phyloP scores from a whole-genome alignment of 2,329 filamentous ascomycete species.

The Claviceps sp. region DNA sequence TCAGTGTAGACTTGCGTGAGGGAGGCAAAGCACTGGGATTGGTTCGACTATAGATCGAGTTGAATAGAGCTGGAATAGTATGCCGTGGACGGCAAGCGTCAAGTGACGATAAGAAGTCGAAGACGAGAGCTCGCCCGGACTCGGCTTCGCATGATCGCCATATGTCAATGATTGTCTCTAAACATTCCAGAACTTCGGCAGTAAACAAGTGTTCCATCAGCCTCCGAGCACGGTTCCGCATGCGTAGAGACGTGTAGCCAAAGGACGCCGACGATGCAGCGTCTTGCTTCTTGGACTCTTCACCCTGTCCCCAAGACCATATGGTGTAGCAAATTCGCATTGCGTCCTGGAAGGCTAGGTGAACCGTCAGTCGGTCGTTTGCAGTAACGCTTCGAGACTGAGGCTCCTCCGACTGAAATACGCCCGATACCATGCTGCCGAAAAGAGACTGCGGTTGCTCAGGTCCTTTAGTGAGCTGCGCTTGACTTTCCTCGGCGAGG shows the following conservation, averaged over 20 bases:
- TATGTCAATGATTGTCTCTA: constrained; percentile 79
- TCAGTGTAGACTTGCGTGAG: constrained; percentile 73
- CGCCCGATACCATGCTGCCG: constrained; percentile 84
- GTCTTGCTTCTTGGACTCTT: constrained; percentile 47
- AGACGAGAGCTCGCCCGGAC: constrained; percentile 47
- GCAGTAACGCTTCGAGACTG: constrained; percentile 75
- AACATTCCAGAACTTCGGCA: constrained; percentile 81
- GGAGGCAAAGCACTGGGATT: constrained; percentile 71
- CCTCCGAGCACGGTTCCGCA: constrained; percentile 78
- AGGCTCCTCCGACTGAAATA: constrained; percentile 66
- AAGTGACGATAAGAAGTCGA: constrained; percentile 79
- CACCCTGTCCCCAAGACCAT: constrained; percentile 79
- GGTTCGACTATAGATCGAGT: constrained; percentile 88
- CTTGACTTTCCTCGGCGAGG: constrained; percentile 58
- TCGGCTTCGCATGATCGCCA: constrained; percentile 50
- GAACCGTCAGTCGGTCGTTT: constrained; percentile 83
- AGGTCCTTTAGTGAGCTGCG: constrained; percentile 58
- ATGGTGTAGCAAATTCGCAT: constrained; percentile 85
- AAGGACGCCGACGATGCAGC: constrained; percentile 65
- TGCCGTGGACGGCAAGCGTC: constrained; percentile 85
- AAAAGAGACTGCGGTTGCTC: constrained; percentile 82
- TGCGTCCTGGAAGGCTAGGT: constrained; percentile 93
- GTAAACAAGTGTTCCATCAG: constrained; percentile 87
- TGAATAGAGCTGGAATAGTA: constrained; percentile 86
- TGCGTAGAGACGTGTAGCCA: constrained; percentile 75